These are phyloP conservation scores for Nemania sp. DNA, from an alignment of 2,329 filamentous ascomycete species.

Conservation along the genomic window DNA sequence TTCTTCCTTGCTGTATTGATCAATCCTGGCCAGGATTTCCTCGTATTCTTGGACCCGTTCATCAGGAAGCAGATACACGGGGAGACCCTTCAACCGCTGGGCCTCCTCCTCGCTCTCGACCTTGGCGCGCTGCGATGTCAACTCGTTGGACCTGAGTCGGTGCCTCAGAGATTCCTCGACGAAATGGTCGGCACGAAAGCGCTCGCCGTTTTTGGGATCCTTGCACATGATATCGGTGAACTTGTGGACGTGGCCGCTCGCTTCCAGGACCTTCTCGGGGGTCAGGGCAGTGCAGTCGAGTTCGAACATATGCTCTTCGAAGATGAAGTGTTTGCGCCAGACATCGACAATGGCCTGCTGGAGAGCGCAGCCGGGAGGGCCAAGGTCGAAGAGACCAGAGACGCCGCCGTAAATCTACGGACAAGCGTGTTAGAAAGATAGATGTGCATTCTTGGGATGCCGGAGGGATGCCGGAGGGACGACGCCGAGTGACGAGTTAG, in stretches of 20 bases:
- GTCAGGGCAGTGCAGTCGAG: slow-evolving; percentile 94
- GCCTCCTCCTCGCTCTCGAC: slow-evolving; percentile 70
- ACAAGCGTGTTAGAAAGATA: not conserved
- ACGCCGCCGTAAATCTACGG: slow-evolving; percentile 79
- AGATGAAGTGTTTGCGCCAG: slow-evolving; percentile 92
- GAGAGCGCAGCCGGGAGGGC: slow-evolving; percentile 83
- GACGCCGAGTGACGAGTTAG: no score
- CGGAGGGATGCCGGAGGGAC: no score
- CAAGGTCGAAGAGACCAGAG: slow-evolving; percentile 90
- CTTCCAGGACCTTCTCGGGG: slow-evolving; percentile 91
- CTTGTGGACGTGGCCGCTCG: slow-evolving; percentile 94
- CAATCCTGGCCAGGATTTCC: slow-evolving; percentile 87
- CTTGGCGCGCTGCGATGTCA: slow-evolving; percentile 72
- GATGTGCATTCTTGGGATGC: no score
- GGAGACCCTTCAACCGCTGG: slow-evolving; percentile 47
- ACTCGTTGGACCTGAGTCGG: slow-evolving; percentile 84
- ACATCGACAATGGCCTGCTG: slow-evolving; percentile 86
- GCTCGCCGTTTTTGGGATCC: slow-evolving; percentile 96
- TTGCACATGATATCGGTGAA: slow-evolving; percentile 99
- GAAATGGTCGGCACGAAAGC: slow-evolving; percentile 93
- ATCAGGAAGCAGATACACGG: no score
- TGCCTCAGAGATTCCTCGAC: slow-evolving; percentile 92
- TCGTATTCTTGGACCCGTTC: slow-evolving; percentile 89
- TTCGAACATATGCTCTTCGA: slow-evolving; percentile 94
- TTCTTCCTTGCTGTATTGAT: slow-evolving; percentile 89